A percentile compares a stretch with the other conserved stretches of the same genome.
Evolutionary conservation across 495 filamentous ascomycete species (phyloP).

Genomic region (Usnea hakonensis): DNA sequence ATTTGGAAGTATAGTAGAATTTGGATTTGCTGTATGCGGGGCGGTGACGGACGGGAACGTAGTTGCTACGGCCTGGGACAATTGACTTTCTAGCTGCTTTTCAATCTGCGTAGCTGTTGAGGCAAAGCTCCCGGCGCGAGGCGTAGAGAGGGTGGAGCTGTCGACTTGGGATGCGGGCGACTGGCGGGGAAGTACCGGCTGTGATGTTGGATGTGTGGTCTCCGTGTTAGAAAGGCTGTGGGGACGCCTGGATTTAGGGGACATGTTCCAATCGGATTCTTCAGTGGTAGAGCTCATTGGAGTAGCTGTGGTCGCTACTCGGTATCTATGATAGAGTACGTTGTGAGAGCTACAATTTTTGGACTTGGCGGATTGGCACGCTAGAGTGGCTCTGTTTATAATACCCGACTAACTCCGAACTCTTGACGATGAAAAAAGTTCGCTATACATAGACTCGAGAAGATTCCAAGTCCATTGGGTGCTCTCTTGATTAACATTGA

Average conservation of each 20-base stretch:
- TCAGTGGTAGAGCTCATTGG: conserved; percentile 17
- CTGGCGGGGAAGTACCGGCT: background rate
- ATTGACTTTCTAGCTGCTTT: background rate
- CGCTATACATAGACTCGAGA: no score
- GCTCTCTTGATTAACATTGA: no score
- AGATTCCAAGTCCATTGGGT: no score
- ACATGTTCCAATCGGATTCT: conserved; percentile 16
- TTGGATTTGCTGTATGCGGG: background rate
- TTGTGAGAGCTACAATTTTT: no score
- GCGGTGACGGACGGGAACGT: background rate
- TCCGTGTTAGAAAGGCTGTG: conserved; percentile 12
- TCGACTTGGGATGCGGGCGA: conserved; percentile 2
- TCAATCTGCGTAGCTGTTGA: conserved; percentile 5
- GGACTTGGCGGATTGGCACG: no score
- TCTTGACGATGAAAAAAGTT: no score
- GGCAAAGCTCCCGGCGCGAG: conserved; percentile 5
- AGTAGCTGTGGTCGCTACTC: background rate
- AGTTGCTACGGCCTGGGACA: conserved; percentile 8
- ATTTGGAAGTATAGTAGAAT: background rate
- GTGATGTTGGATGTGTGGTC: background rate
- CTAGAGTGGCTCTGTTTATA: no score
- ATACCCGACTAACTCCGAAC: no score
- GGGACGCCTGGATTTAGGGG: conserved; percentile 8
- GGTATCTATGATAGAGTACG: background rate
- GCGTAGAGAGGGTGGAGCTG: background rate